Evolutionary conservation across 257 asterid genomes (phyloP).

Genomic region (Petunia axillaris): DNA sequence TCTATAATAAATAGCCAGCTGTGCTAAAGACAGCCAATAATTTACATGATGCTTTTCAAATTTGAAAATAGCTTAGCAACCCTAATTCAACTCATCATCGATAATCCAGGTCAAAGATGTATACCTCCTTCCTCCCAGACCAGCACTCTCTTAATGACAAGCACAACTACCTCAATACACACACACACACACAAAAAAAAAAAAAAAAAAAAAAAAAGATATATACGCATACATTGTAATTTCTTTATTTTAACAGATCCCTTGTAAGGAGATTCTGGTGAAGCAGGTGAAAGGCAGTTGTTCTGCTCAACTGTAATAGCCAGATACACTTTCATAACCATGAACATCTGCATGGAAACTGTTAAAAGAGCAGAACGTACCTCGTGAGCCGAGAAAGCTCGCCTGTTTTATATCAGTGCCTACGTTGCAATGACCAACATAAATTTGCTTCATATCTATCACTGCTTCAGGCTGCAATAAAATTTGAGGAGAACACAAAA

Average conservation of each 20-base stretch:
- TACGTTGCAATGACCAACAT: slow-evolving; percentile 86
- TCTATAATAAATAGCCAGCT: slow-evolving; percentile 17
- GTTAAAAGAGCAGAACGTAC: slow-evolving; percentile 44
- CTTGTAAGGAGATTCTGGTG: background rate
- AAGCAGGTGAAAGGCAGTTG: slow-evolving; percentile 1
- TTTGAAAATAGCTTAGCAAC: slow-evolving; percentile 1
- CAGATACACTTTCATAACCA: slow-evolving; percentile 5
- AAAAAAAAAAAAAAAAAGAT: background rate
- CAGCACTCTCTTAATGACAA: background rate
- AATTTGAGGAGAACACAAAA: slow-evolving; percentile 25
- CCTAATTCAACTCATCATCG: slow-evolving; percentile 4
- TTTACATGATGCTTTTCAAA: slow-evolving; percentile 13
- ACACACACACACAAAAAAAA: background rate
- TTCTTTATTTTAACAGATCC: background rate
- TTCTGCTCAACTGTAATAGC: background rate
- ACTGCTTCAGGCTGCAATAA: slow-evolving; percentile 77
- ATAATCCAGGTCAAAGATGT: background rate
- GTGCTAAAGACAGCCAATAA: slow-evolving; percentile 11
- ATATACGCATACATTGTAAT: background rate
- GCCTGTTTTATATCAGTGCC: slow-evolving; percentile 99
- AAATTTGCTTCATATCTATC: slow-evolving; percentile 90
- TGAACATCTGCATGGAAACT: slow-evolving; percentile 20
- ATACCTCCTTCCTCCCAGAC: background rate
- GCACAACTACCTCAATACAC: background rate
- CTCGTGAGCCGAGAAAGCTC: slow-evolving; percentile 92